These are phyloP conservation scores for Scutellaria minor DNA, from an alignment of 257 asterid genomes.

Conservation along the genomic window DNA sequence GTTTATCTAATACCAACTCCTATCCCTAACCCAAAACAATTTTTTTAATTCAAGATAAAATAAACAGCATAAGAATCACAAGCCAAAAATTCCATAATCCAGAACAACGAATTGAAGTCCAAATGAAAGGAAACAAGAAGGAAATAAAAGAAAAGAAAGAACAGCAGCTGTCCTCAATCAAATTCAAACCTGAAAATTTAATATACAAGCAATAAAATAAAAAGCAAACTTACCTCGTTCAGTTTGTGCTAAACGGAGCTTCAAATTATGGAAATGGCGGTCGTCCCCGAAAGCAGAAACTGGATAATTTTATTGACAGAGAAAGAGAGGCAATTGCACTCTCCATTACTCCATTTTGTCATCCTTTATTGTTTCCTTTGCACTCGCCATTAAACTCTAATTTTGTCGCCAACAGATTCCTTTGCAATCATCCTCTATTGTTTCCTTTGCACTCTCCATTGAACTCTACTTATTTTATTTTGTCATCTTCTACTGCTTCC, in stretches of 20 bases:
- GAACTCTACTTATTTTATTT: too few species aligned
- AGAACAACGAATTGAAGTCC: slow-evolving; percentile 31
- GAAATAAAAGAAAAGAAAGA: neutral
- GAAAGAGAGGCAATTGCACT: neutral
- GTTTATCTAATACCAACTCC: neutral
- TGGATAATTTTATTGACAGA: slow-evolving; percentile 20
- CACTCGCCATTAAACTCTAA: too few species aligned
- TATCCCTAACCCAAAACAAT: slow-evolving; percentile 32
- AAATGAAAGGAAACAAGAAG: neutral
- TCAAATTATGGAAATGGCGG: slow-evolving; percentile 49
- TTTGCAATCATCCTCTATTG: too few species aligned
- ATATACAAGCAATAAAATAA: slow-evolving; percentile 18
- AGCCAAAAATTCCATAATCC: neutral
- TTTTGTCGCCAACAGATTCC: too few species aligned
- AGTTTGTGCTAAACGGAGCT: slow-evolving; percentile 40
- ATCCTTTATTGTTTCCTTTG: too few species aligned
- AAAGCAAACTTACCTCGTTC: slow-evolving; percentile 31
- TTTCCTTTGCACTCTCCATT: too few species aligned
- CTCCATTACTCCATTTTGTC: too few species aligned
- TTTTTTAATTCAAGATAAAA: slow-evolving; percentile 10
- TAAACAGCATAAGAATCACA: slow-evolving; percentile 2
- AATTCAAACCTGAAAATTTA: slow-evolving; percentile 20
- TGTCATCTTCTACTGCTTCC: too few species aligned
- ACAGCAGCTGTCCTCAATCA: slow-evolving; percentile 29
- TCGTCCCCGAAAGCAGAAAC: slow-evolving; percentile 39